Base-by-base conservation (phyloP, 1,284 basidiomycete genomes). In the Boletus coffeatus region DNA sequence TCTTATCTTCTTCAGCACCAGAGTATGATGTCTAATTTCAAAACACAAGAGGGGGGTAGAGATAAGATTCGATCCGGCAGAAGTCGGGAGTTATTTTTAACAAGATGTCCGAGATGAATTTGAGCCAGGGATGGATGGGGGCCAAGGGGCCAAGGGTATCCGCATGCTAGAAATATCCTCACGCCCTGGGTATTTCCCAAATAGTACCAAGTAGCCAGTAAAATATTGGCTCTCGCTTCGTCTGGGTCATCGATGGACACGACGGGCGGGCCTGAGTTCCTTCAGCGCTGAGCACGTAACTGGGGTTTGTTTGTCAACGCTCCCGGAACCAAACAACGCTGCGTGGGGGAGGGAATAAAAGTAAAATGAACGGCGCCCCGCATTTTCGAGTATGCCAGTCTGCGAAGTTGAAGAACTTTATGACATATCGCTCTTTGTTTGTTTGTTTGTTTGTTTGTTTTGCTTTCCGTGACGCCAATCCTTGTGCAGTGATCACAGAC, bases 1-100 rank as follows among this genome's bases (percentile, higher is more conserved):
- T 65, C 5, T 18, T 25, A 18, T 10, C 59, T 56, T 57, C 58
- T 57, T 41, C 61, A 43, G 57, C 46, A 41, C 46, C 18, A 61
- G 61, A 66, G 59, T 8, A 70, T 60, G 66, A 70, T 60, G 66
- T 56, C 70, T 57, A 64, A 72, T 69, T 70, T 58, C 4, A 69
- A 14, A 70, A 64, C 18, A 6, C 43, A 37, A n/a, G 21, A 32
- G 56, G 57, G 68, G 59, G 36, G 25, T n/a, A 16, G 11, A 58
- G 70, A 73, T 69, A 68, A 73, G 71, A 69, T 66, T 66, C 41
- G 67, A 73, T 71, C 72, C 71, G 48, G 32, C 21, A n/a, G 21
- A 18, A 8, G 55, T 61, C 55, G 57, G 59, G 61, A 50, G 53
- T 37, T 50, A 62, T 64, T 66, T 61, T 65, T 48, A 34, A 11